These are phyloP conservation scores for Hypoxylon lienhwacheense DNA, from an alignment of 495 filamentous ascomycete species.

Conservation along the genomic window DNA sequence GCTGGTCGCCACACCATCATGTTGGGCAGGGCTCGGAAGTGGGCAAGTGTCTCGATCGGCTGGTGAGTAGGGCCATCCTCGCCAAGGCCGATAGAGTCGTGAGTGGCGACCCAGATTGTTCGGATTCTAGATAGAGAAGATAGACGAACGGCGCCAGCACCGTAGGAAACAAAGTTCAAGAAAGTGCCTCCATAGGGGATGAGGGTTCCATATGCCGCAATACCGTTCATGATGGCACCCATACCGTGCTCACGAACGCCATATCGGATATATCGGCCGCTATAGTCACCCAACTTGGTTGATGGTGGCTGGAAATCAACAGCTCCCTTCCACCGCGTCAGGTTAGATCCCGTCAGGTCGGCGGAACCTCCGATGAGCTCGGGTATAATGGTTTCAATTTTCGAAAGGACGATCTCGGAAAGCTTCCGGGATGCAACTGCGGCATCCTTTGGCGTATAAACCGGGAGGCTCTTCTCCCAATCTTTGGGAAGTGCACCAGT, in stretches of 20 bases:
- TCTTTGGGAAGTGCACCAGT: slow-evolving; percentile 87
- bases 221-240: slow-evolving; percentile 98
- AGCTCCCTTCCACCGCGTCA: slow-evolving; percentile 96
- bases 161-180: slow-evolving; percentile 99
- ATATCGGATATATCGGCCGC: slow-evolving; percentile 93
- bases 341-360: slow-evolving; percentile 97
- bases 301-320: slow-evolving; percentile 95
- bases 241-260: slow-evolving; percentile 97
- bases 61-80: slow-evolving; percentile 99
- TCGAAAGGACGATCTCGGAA: slow-evolving; percentile 89
- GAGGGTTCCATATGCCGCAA: slow-evolving; percentile 91
- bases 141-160: slow-evolving; percentile 90
- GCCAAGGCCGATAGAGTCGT: slow-evolving; percentile 99
- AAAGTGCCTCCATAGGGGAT: slow-evolving; percentile 96
- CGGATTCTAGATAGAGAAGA: slow-evolving; percentile 90
- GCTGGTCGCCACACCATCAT: slow-evolving; percentile 99
- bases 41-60: slow-evolving; percentile 98
- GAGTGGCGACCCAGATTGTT: slow-evolving; percentile 94
- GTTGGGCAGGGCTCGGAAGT: slow-evolving; percentile 99
- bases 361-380: slow-evolving; percentile 95
- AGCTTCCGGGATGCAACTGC: slow-evolving; percentile 92
- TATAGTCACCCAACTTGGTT: slow-evolving; percentile 80
- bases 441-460: slow-evolving; percentile 84
- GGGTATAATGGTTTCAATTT: slow-evolving; percentile 79
- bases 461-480: slow-evolving; percentile 93